Conservation (phyloP, 1,284 basidiomycete species). For the Microbotryomycetes sp. region DNA sequence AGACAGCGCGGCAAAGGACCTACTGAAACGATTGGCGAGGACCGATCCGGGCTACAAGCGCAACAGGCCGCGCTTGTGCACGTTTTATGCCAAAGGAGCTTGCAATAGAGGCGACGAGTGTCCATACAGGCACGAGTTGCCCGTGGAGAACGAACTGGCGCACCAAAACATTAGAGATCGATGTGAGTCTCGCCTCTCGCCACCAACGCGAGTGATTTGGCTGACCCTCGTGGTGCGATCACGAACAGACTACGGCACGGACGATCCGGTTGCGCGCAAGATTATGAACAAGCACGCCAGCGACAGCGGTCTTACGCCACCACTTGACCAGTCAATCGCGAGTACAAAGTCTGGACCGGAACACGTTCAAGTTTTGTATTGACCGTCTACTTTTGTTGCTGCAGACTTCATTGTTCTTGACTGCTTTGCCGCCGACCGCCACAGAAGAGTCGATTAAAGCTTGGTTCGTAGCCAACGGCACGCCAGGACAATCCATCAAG, state of each 20-base stretch:
- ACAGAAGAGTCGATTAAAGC: constrained; percentile 74
- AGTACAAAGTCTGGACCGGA: constrained; percentile 44
- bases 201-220: not conserved
- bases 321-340: constrained; percentile 78
- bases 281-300: constrained; percentile 69
- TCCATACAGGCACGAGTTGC: constrained; percentile 90
- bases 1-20: constrained; percentile 68
- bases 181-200: constrained; percentile 40
- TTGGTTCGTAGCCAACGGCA: constrained; percentile 57
- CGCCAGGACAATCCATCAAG: constrained; percentile 63
- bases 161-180: constrained; percentile 88
- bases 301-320: constrained; percentile 72
- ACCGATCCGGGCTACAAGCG: constrained; percentile 95
- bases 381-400: no score
- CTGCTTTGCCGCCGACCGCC: constrained; percentile 65
- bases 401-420: constrained; percentile 85
- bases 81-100: constrained; percentile 91
- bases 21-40: constrained; percentile 80
- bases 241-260: constrained; percentile 60
- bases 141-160: constrained; percentile 69
- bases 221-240: not conserved
- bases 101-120: constrained; percentile 87
- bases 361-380: no score
- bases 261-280: constrained; percentile 84
- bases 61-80: constrained; percentile 87